Evolutionary conservation across 345 rosid genomes (phyloP), one percentile per base, ranked within the genome.

Genomic region (Ailanthus altissimus): DNA sequence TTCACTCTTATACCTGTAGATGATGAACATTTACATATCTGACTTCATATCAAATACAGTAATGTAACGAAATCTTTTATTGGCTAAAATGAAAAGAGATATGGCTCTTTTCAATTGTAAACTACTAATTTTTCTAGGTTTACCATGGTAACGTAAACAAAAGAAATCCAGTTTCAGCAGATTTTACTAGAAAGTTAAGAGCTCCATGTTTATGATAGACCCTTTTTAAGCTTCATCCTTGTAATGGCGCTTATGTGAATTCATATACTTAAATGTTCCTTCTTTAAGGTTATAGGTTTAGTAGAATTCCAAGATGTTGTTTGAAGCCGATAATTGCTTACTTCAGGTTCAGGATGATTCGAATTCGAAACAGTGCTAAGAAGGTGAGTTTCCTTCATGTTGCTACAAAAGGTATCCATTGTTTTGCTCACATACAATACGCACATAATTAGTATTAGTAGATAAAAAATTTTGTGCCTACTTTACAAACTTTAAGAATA

Each of bases 21-120:
- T 81, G 75, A 71, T 81, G 74, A 84, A 78, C 21, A 67, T 46
- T 79, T 73, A 60, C 64, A 73, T 75, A 74, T 75, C 76, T 75
- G 51, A 69, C 43, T 25, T 66, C 56, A 59, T 75, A 69, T 76
- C 57, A 53, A 77, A 70, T 72, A 70, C 81, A 79, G 60, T 79
- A 65, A 78, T 75, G 79, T 75, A 32, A 57, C 50, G 62, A 82
- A 80, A 73, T 80, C 82, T 78, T 73, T 77, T 59, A 42, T 62
- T 74, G 69, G 73, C 78, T 64, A 53, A 18, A 60, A 10, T 43
- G 16, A 21, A 9, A 36, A 62, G 6, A 62, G 16, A 1, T 20
- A 40, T 38, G 28, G 68, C 20, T 28, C 58, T 46, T 20, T 61
- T 73, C 28, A 5, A 15, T 20, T 54, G 45, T 66, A 18, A 45